Base-by-base conservation (phyloP, 2,329 filamentous ascomycete genomes). In the Colletotrichum filicis region DNA sequence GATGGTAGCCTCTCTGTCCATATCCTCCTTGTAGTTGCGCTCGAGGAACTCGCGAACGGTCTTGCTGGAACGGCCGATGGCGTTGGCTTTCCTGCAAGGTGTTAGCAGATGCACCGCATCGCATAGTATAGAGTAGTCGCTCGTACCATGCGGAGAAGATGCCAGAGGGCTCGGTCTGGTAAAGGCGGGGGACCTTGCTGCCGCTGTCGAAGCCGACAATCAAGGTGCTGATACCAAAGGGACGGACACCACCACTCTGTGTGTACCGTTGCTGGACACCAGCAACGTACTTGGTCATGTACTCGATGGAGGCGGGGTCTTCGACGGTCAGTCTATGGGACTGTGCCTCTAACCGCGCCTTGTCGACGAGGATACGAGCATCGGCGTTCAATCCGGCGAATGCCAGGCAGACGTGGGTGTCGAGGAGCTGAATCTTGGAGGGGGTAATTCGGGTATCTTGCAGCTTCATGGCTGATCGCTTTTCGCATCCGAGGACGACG, bases 401-500 rank as follows among this genome's bases (percentile, higher is more conserved):
- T 76, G 97, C 97, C 77, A 99, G 94, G 82, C 95, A 97, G 80
- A 98, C 95, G 85, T 99, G 97, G 80, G 92, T 94, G 84, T 99
- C 97, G 81, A 99, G 91, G 76, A 98, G 91, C 79, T 95, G 95
- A 84, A 99, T 98, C 90, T 99, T 99, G 78, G 97, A 98, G 14
- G 97, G 97, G 35, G 97, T 99, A 85, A 99, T 99, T 83, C 97
- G 93, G 71, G 97, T 99, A 85, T 99, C 97, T 89, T 99, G 97
- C 74, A 99, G 92, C 87, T 99, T 99, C 94, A 99, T 98, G 42
- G 97, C 97, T 66, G 97, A 98, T 79, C 96, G 92, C 90, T 99
- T 99, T 87, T 99, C 97, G 85, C 97, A 99, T 79, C 97, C 97
- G 62, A 99, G 89, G 35, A 99, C 97, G 46, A 99, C 97, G 76